A percentile compares a stretch with the other conserved stretches of the same genome.
Conservation (phyloP, 1,284 basidiomycete species). For the Marasmius oreades region DNA sequence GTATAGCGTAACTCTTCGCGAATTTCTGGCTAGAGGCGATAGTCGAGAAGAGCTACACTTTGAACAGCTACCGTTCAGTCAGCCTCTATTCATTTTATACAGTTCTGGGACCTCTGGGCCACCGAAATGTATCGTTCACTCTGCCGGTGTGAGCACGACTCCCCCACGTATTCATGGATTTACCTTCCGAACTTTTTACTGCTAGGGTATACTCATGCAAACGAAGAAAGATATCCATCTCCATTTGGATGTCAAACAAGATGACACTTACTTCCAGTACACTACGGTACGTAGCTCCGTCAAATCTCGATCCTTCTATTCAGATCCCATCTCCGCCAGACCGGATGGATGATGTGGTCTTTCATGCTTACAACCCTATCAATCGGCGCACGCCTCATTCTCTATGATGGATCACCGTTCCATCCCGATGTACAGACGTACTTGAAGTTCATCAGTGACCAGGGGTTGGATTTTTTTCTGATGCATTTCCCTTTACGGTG, state of each 20-base stretch:
- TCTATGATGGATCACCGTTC: constrained; percentile 73
- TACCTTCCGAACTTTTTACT: neutral
- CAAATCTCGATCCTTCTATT: neutral
- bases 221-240: constrained; percentile 54
- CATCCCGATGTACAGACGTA: constrained; percentile 52
- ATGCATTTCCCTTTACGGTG: neutral
- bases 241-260: constrained; percentile 36
- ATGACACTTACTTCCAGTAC: constrained; percentile 67
- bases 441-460: constrained; percentile 56
- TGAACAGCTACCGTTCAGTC: constrained; percentile 76
- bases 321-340: constrained; percentile 33
- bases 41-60: constrained; percentile 44
- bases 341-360: constrained; percentile 79
- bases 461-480: constrained; percentile 38
- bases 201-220: constrained; percentile 61
- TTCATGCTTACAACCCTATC: constrained; percentile 35
- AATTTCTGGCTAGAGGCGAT: constrained; percentile 47
- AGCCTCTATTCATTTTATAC: constrained; percentile 86
- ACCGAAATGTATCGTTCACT: constrained; percentile 83
- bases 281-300: constrained; percentile 47
- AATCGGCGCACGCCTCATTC: constrained; percentile 49
- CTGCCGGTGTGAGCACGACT: constrained; percentile 66
- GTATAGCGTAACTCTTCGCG: constrained; percentile 39
- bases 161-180: neutral
- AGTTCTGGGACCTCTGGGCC: constrained; percentile 85